Evolutionary conservation across 805 yeast species (phyloP), one percentile per base, ranked within the genome.

Genomic region (Monosporozyma aerobia): DNA sequence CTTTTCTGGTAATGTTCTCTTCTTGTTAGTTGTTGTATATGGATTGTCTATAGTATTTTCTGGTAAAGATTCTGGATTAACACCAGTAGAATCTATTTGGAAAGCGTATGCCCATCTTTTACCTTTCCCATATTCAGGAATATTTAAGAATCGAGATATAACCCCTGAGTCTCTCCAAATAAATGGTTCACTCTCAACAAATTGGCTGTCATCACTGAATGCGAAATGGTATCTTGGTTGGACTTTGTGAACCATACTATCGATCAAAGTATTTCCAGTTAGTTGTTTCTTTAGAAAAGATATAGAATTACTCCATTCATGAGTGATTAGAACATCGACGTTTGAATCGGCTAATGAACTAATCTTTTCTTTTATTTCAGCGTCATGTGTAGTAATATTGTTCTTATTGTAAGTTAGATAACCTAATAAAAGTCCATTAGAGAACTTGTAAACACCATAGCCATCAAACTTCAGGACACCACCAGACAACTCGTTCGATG

Each of bases 41-140:
- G 59, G 59, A 33, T 57, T 51, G 37, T 61, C 56, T 25, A 53
- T 52, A 22, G 55, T 41, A 49, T 60, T 62, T 2, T 62, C 59
- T 0, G 70, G 68, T 3, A 59, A 16, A 11, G 19, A 22, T 39
- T 56, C 60, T 1, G 55, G 55, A 4, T 53, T 47, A 2, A 63
- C 32, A 5, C 53, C 63, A 19, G 65, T 70, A 3, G 51, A 63
- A 23, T 67, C 73, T 30, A 80, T 50, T 39, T 73, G 74, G 56
- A 87, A 87, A 0, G 95, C 96, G 69, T 87, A 88, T 56, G 81
- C 83, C 90, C 92, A 88, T 63, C 77, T 78, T 2, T 70, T 69
- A 9, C 74, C 73, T 2, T 77, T 70, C 0, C 82, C 85, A 63
- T 74, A 84, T 48, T 74, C 72, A 0, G 80, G 85, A 48, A 87